phyloP scores from a whole-genome alignment of 2,329 filamentous ascomycete genomes.

The Colletotrichum tanaceti region DNA sequence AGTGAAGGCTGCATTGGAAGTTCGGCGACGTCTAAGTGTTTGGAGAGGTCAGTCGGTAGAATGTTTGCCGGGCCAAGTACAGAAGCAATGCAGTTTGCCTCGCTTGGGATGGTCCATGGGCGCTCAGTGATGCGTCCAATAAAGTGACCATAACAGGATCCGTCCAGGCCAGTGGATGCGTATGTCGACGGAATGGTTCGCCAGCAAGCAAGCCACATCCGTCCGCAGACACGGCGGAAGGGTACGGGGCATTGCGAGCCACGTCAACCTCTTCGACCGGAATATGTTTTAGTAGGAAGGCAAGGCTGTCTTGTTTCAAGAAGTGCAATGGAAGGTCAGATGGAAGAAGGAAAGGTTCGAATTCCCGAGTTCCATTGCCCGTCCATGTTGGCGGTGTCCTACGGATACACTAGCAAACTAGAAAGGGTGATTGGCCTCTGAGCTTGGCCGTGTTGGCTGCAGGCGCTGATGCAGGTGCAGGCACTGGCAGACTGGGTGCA shows the following conservation, averaged over 20 bases:
- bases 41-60: background rate
- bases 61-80: slow-evolving; percentile 1
- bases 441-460: slow-evolving; percentile 23
- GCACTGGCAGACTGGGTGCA: slow-evolving; percentile 16
- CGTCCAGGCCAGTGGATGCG: background rate
- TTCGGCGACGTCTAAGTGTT: background rate
- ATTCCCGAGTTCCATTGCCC: slow-evolving; percentile 22
- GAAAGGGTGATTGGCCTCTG: slow-evolving; percentile 24
- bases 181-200: background rate
- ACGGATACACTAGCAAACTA: too few relatives aligned
- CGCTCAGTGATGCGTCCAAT: background rate
- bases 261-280: background rate
- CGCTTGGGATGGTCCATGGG: background rate
- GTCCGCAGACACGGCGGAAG: background rate
- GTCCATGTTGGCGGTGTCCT: slow-evolving; percentile 18
- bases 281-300: background rate
- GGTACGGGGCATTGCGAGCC: background rate
- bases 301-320: slow-evolving; percentile 21
- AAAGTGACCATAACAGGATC: background rate
- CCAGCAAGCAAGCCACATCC: background rate
- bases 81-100: slow-evolving; percentile 9
- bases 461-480: background rate
- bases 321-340: slow-evolving; percentile 34
- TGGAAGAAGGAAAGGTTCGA: slow-evolving; percentile 32
- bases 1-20: background rate